Evolutionary conservation across 495 filamentous ascomycete genomes (phyloP).

Genomic region (Mytilinidion resinicola): DNA sequence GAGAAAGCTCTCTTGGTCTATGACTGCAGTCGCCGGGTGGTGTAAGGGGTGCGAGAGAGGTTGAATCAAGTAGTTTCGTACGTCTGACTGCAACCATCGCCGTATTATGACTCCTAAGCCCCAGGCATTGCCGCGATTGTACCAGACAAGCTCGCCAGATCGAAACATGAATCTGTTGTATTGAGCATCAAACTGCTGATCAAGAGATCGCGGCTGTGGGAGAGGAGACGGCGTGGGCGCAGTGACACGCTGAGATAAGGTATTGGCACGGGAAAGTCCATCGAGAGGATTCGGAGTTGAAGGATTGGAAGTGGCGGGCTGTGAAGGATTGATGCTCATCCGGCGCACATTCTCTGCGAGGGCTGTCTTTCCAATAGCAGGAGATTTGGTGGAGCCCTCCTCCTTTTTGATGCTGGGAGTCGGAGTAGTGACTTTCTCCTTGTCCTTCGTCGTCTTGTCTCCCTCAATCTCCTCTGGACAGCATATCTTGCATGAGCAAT

Average conservation of each 20-base stretch:
- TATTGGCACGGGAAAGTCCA: background rate
- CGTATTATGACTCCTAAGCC: conserved; percentile 47
- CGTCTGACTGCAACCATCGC: conserved; percentile 33
- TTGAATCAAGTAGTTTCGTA: conserved; percentile 42
- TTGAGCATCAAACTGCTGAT: conserved; percentile 42
- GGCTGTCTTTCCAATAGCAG: background rate
- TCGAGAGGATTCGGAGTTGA: background rate
- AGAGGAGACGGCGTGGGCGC: conserved; percentile 33
- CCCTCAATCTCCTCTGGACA: conserved; percentile 40
- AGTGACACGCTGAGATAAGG: conserved; percentile 6
- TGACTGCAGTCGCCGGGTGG: conserved; percentile 34
- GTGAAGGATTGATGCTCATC: background rate
- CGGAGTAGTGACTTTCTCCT: conserved; percentile 18
- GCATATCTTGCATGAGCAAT: conserved; percentile 53
- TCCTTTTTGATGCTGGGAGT: conserved; percentile 26
- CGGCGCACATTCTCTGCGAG: background rate
- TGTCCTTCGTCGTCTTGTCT: conserved; percentile 24
- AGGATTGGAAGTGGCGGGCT: background rate
- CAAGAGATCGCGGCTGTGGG: conserved; percentile 36
- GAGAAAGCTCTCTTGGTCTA: conserved; percentile 38
- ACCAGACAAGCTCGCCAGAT: conserved; percentile 56
- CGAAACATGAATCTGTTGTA: conserved; percentile 49
- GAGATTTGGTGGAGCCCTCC: conserved; percentile 7
- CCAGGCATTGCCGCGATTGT: conserved; percentile 49
- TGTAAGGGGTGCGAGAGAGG: conserved; percentile 47